Evolutionary conservation across 1,284 basidiomycete species (phyloP), one percentile per base, ranked within the genome.

Genomic region (Leccinum fallax): DNA sequence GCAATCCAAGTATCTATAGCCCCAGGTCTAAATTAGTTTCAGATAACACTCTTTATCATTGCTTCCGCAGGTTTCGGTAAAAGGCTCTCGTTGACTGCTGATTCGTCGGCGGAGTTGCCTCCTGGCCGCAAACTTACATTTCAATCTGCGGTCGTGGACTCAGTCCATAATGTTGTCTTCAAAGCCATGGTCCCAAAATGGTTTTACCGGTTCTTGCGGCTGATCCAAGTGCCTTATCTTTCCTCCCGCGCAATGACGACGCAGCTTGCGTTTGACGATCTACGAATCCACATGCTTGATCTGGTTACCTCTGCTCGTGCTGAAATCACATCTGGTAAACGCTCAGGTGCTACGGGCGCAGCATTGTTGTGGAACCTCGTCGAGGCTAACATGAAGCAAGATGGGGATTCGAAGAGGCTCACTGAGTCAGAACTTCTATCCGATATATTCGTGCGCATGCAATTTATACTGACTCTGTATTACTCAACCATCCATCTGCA

Each of bases 391-490:
- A 76, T 81, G 76, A 63, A 68, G 0, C 70, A 74, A 40, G 75
- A 76, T 0, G 66, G 67, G 5, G 65, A 70, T 11, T 58, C 67
- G 13, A 75, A 73, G 60, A 65, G 66, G 26, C 61, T 83, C 49
- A 78, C 76, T 3, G 80, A 83, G 36, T 77, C 74, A 16, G 81
- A 83, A 58, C 58, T 83, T 9, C 63, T 82, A 7, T 83, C 81
- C 0, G 72, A 82, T 61, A 78, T 78, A 57, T 82, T 81, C 65
- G 81, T 82, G 58, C 67, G 74, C 67, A 52, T 28, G 15, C 5
- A 43, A 5, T 36, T 15, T 46, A 2, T 21, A n/a, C 40, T 7
- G 11, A 26, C 38, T 16, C 21, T n/a, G 5, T 16, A 4, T 2
- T 36, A 9, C 32, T 66, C 21, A 61, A 0, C 15, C 2, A 55